Percentiles rank a stretch among this genome's conserved stretches.
Evolutionary conservation across 2,329 filamentous ascomycete species (phyloP).

Genomic region (Arachnomyces sp.): DNA sequence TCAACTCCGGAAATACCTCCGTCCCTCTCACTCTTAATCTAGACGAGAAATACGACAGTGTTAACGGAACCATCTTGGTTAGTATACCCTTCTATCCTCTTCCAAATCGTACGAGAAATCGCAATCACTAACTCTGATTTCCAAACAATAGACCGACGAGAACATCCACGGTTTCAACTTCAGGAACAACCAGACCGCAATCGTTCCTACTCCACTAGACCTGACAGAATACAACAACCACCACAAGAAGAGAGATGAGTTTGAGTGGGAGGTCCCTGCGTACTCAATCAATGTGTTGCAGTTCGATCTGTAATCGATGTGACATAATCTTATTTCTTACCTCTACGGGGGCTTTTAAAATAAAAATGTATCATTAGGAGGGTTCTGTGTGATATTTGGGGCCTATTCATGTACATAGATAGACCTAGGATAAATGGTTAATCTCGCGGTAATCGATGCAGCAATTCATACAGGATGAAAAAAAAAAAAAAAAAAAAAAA

Average conservation of each 20-base stretch:
- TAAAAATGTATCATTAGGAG: too few species aligned
- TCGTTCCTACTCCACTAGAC: conserved; percentile 15
- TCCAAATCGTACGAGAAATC: background rate
- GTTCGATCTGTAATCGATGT: conserved; percentile 8
- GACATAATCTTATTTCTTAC: too few species aligned
- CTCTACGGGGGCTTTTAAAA: too few species aligned
- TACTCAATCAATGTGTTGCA: conserved; percentile 20
- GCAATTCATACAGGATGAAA: too few species aligned
- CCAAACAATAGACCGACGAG: conserved; percentile 8
- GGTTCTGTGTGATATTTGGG: too few species aligned
- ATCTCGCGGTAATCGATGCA: too few species aligned
- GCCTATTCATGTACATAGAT: too few species aligned
- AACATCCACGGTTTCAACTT: conserved; percentile 20
- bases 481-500: too few species aligned
- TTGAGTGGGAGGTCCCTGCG: conserved; percentile 17
- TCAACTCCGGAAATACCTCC: conserved; percentile 11
- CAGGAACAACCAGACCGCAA: conserved; percentile 15
- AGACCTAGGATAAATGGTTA: too few species aligned
- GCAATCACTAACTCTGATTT: too few species aligned
- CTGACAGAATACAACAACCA: conserved; percentile 5
- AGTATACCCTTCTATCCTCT: background rate
- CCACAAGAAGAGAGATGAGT: conserved; percentile 8
- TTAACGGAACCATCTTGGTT: conserved; percentile 22
- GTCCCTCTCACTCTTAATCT: conserved; percentile 17
- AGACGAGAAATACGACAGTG: conserved; percentile 11